These are phyloP conservation scores for Nannizziopsis arthrosporioides DNA, from an alignment of 2,329 filamentous ascomycete genomes.

Conservation along the genomic window DNA sequence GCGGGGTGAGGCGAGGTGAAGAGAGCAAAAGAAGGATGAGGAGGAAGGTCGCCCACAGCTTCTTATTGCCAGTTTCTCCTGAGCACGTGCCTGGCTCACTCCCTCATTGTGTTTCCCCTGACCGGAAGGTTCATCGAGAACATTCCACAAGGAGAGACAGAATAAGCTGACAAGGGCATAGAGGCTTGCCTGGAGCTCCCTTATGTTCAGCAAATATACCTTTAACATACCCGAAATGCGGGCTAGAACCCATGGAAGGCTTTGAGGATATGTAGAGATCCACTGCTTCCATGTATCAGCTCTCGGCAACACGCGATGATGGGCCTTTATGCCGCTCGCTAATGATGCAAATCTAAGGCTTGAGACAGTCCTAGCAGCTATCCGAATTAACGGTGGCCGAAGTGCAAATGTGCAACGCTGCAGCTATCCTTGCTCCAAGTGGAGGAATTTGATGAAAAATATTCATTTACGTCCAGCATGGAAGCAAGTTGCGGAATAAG, in stretches of 20 bases:
- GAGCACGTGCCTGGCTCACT: conserved; percentile 6
- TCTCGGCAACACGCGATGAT: background rate
- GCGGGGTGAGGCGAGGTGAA: background rate
- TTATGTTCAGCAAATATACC: background rate
- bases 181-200: background rate
- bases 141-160: background rate
- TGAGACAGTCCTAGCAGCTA: no score
- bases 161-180: background rate
- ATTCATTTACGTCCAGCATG: background rate
- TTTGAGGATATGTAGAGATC: conserved; percentile 3
- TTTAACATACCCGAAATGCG: background rate
- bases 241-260: background rate
- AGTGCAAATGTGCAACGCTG: no score
- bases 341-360: no score
- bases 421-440: background rate
- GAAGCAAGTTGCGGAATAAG: background rate
- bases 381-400: no score
- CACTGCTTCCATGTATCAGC: background rate
- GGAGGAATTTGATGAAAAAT: background rate
- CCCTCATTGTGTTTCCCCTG: conserved; percentile 5
- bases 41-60: background rate
- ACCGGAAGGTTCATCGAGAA: background rate
- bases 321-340: no score
- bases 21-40: background rate
- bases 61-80: conserved; percentile 1